Conservation (phyloP, 1,284 basidiomycete genomes). For the Calocybe gambosa region DNA sequence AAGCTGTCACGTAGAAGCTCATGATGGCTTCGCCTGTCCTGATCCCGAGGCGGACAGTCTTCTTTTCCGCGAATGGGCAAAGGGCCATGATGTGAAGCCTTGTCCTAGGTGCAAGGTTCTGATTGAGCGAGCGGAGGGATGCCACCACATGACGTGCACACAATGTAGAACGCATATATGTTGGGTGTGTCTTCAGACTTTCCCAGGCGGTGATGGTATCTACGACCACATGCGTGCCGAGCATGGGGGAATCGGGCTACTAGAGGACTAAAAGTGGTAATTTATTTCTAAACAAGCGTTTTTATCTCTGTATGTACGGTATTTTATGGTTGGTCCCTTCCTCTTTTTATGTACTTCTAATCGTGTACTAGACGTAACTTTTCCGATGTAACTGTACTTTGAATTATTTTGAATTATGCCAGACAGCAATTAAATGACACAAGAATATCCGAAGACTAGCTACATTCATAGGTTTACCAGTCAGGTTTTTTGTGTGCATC, state of each 20-base stretch:
- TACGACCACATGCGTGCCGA: slow-evolving; percentile 33
- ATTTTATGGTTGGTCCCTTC: not conserved
- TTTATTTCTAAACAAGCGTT: slow-evolving; percentile 3
- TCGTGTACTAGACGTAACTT: not conserved
- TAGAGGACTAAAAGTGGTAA: not conserved
- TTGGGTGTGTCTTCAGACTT: slow-evolving; percentile 68
- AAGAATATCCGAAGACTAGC: not conserved
- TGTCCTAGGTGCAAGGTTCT: slow-evolving; percentile 63
- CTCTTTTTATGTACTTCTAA: slow-evolving; percentile 1
- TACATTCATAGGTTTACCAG: not conserved
- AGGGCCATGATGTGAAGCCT: slow-evolving; percentile 54
- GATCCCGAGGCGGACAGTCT: slow-evolving; percentile 48
- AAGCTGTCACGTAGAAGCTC: slow-evolving; percentile 56
- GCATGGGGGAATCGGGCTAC: slow-evolving; percentile 33
- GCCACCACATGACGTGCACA: slow-evolving; percentile 71
- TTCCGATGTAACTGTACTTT: not conserved
- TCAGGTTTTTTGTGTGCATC: not conserved
- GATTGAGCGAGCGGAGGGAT: slow-evolving; percentile 67
- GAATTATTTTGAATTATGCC: not conserved
- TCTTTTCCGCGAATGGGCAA: slow-evolving; percentile 55
- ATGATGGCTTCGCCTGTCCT: slow-evolving; percentile 58
- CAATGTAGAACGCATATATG: slow-evolving; percentile 69
- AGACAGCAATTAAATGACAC: not conserved
- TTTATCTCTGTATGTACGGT: slow-evolving; percentile 1
- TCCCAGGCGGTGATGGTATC: slow-evolving; percentile 46